A percentile compares a stretch with the other conserved stretches of the same genome.
phyloP scores from a whole-genome alignment of 768 basidiomycete species.

The Paxillus rubicundulus region DNA sequence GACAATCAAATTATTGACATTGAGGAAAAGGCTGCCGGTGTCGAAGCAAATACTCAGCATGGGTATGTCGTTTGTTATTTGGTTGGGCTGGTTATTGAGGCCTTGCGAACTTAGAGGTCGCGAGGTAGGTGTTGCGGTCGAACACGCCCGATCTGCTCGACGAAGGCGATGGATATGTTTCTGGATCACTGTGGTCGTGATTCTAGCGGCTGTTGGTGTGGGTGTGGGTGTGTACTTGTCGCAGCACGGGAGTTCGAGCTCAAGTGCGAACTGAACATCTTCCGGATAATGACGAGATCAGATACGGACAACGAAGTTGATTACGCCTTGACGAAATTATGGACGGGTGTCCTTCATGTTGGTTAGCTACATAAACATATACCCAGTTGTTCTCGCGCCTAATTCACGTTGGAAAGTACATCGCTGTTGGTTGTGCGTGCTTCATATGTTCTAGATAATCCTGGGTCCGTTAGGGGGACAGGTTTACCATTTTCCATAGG shows the following conservation, averaged over 20 bases:
- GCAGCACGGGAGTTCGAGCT: slow-evolving; percentile 5
- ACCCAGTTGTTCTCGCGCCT: no score
- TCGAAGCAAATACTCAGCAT: slow-evolving; percentile 64
- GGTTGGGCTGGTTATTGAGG: background rate
- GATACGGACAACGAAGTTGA: background rate
- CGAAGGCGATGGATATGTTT: slow-evolving; percentile 89
- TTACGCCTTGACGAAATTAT: background rate
- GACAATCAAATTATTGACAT: slow-evolving; percentile 68
- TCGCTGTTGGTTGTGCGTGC: no score
- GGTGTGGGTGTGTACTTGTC: slow-evolving; percentile 31
- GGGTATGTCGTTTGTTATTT: slow-evolving; percentile 48
- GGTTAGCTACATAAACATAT: no score
- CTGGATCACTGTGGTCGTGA: slow-evolving; percentile 53
- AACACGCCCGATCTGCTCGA: slow-evolving; percentile 65
- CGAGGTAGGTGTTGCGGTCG: slow-evolving; percentile 66
- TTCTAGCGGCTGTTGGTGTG: slow-evolving; percentile 45
- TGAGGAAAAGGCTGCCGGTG: slow-evolving; percentile 58
- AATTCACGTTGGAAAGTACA: no score
- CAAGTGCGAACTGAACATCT: background rate
- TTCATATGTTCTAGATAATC: no score
- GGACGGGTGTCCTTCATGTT: background rate
- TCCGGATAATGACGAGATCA: background rate
- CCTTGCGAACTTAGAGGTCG: slow-evolving; percentile 41
- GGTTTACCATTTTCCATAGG: no score
- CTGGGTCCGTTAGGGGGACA: no score